Evolutionary conservation across 2,329 filamentous ascomycete genomes (phyloP).

Genomic region (Bipolaris cookei): DNA sequence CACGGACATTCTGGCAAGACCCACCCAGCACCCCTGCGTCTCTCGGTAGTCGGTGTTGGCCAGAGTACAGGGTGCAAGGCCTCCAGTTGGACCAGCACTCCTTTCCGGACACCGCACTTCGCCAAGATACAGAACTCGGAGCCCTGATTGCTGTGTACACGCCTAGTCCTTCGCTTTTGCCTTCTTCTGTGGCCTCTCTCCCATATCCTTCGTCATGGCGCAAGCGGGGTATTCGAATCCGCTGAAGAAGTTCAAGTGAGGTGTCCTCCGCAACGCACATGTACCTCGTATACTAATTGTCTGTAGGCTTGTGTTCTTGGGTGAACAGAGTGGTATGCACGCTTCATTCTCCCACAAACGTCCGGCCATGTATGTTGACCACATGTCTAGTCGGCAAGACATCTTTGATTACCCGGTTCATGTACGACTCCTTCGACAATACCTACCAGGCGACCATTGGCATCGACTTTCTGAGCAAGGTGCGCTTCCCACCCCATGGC

Average conservation of each 20-base stretch:
- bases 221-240: conserved; percentile 92
- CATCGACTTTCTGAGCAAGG: conserved; percentile 99
- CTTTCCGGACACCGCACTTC: conserved; percentile 30
- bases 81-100: conserved; percentile 30
- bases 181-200: conserved; percentile 3
- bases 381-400: conserved; percentile 84
- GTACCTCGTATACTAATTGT: conserved; percentile 31
- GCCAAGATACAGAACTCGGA: conserved; percentile 13
- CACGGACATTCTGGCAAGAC: conserved; percentile 12
- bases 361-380: conserved; percentile 22
- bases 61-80: conserved; percentile 19
- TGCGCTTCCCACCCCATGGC: conserved; percentile 46
- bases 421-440: conserved; percentile 99
- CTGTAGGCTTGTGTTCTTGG: conserved; percentile 88
- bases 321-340: conserved; percentile 93
- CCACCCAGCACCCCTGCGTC: conserved; percentile 12
- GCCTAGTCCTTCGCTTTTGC: not conserved
- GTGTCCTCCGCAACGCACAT: conserved; percentile 16
- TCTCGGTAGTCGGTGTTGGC: conserved; percentile 21
- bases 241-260: conserved; percentile 99
- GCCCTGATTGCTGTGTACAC: conserved; percentile 5
- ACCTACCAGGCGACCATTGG: conserved; percentile 99
- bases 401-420: conserved; percentile 97
- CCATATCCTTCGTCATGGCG: conserved; percentile 64
- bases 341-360: not conserved